Evolutionary conservation across 2,329 filamentous ascomycete species (phyloP).

Genomic region (Colletotrichum trifolii): DNA sequence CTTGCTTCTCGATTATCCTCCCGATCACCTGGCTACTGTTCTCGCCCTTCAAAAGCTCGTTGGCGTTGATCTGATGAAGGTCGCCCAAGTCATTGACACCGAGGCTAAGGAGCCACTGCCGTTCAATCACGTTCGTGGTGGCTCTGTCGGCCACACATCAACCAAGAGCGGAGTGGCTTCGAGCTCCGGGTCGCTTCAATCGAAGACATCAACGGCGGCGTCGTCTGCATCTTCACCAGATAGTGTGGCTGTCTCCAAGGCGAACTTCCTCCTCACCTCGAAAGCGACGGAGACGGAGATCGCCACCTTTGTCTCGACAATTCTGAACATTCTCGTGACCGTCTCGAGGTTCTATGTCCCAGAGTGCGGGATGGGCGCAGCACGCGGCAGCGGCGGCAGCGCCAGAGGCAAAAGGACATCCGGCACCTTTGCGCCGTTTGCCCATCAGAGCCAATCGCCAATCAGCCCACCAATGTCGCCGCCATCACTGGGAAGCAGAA

Average conservation of each 20-base stretch:
- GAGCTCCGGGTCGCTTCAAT: slow-evolving; percentile 22
- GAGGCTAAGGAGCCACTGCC: slow-evolving; percentile 50
- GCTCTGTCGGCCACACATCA: slow-evolving; percentile 43
- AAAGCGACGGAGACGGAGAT: slow-evolving; percentile 66
- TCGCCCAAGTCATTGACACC: slow-evolving; percentile 66
- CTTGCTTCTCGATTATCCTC: slow-evolving; percentile 68
- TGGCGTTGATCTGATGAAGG: slow-evolving; percentile 66
- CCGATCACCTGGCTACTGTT: slow-evolving; percentile 66
- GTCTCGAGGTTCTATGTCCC: slow-evolving; percentile 58
- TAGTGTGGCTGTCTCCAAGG: slow-evolving; percentile 56
- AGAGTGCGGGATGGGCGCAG: slow-evolving; percentile 42
- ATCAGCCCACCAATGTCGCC: slow-evolving; percentile 34
- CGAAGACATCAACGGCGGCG: slow-evolving; percentile 12
- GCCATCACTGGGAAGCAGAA: slow-evolving; percentile 14
- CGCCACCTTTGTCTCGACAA: slow-evolving; percentile 61
- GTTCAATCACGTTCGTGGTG: slow-evolving; percentile 53
- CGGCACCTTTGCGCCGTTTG: slow-evolving; percentile 46
- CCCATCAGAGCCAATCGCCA: slow-evolving; percentile 31
- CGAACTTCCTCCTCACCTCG: slow-evolving; percentile 67
- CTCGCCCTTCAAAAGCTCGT: slow-evolving; percentile 68
- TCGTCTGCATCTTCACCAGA: slow-evolving; percentile 28
- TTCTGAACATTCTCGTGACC: slow-evolving; percentile 61
- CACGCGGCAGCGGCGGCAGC: neutral
- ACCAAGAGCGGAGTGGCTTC: slow-evolving; percentile 13
- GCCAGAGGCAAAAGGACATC: slow-evolving; percentile 30